phyloP scores from a whole-genome alignment of 169 alveolate species.

The Plasmodium cynomolgi region DNA sequence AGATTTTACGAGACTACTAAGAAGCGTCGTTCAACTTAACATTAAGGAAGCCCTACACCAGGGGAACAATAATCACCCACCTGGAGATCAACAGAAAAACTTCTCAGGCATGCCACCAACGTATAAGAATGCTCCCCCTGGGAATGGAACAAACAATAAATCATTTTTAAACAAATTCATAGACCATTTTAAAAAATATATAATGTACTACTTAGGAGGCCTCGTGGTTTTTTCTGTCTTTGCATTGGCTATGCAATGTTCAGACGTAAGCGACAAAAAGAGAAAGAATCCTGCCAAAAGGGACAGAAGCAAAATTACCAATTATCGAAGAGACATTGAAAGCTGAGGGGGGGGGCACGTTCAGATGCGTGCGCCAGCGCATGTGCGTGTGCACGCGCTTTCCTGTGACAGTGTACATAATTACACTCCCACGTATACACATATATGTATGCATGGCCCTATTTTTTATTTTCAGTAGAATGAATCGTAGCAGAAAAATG shows the following conservation, averaged over 20 bases:
- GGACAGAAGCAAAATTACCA: constrained; percentile 46
- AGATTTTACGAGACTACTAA: constrained; percentile 43
- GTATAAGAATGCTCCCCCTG: not conserved
- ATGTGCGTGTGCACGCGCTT: not conserved
- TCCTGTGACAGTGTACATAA: not conserved
- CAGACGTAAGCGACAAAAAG: constrained; percentile 54
- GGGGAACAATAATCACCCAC: not conserved
- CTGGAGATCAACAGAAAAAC: constrained; percentile 3
- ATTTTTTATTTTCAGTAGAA: constrained; percentile 43
- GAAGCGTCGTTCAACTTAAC: constrained; percentile 37
- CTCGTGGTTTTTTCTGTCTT: constrained; percentile 26
- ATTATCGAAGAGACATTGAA: constrained; percentile 54
- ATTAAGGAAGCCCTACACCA: not conserved
- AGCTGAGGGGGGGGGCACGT: constrained; percentile 15
- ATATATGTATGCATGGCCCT: not conserved
- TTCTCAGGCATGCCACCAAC: constrained; percentile 5
- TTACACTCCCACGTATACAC: constrained; percentile 2
- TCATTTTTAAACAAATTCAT: constrained; percentile 18
- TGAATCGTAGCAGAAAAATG: constrained; percentile 1
- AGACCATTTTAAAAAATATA: constrained; percentile 27
- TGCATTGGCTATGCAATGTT: constrained; percentile 47
- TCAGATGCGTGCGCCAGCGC: not conserved
- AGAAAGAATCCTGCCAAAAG: constrained; percentile 28
- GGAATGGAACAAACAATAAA: constrained; percentile 15
- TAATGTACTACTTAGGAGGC: constrained; percentile 34